Base-by-base conservation (phyloP, 495 filamentous ascomycete species). In the Penicillium salamii region DNA sequence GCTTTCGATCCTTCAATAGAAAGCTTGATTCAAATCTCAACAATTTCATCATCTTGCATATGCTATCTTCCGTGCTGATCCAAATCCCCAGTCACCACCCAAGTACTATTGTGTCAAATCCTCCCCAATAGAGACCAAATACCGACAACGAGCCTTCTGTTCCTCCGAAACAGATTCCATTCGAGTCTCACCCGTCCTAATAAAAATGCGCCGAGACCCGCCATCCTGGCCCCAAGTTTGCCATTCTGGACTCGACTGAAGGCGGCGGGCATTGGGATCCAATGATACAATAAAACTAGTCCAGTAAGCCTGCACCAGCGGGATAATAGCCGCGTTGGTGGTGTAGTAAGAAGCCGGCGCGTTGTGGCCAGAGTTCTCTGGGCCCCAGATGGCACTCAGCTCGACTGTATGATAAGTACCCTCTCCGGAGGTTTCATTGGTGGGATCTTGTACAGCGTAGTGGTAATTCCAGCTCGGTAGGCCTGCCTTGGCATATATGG, bases 271-370 rank as follows among this genome's bases (percentile, higher is more conserved):
- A 57, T 90, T 88, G 18, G 86, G 86, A 65, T 90, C 70, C 48
- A 81, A 77, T 1, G 72, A 71, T 42, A 76, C 66, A 48, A 88
- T 81, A 60, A 88, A 90, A 53, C 81, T 86, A 1, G 79, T 76
- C 84, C 82, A 87, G 58, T 88, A 88, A 0, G 71, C 75, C 53
- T 87, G 82, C 53, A 88, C 78, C 2, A 83, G 66, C 0, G 79
- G 74, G 0, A 80, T 64, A 5, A 83, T 78, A 0, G 62, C 57
- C 12, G 64, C 72, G 49, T 86, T 84, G 3, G 54, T 67, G 3
- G 69, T 71, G 18, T 53, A 62, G 48, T 89, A 87, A 23, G 78
- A 83, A 12, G 61, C 56, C 3, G 84, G 84, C 12, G 71, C 62
- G 1, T 37, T 52, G 0, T 61, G 59, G 34, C 56, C 66, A 3